These are phyloP conservation scores for Adansonia rubrostipa DNA, from an alignment of 441 rosid species.

Conservation along the genomic window DNA sequence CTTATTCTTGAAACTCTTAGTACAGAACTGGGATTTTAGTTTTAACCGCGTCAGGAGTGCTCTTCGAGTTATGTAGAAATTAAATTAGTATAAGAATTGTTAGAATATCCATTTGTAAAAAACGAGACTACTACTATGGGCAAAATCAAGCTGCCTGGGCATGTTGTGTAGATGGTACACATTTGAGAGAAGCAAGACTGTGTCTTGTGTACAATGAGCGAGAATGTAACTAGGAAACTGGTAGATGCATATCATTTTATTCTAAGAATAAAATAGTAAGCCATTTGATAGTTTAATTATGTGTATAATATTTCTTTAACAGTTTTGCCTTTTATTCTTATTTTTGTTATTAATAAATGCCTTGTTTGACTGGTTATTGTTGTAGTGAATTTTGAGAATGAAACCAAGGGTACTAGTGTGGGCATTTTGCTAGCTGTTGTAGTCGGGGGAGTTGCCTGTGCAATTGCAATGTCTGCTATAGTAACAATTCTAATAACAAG, in stretches of 20 bases:
- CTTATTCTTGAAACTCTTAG: conserved; percentile 4
- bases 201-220: not conserved
- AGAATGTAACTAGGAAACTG: not conserved
- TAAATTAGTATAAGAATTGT: not conserved
- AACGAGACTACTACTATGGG: not conserved
- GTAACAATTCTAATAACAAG: conserved; percentile 52
- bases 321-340: not conserved
- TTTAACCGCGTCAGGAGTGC: not conserved
- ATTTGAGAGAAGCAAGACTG: not conserved
- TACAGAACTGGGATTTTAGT: not conserved
- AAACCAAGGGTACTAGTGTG: conserved; percentile 47
- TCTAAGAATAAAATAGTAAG: not conserved
- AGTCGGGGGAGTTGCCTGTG: conserved; percentile 55
- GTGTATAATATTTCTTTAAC: not conserved
- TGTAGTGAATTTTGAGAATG: conserved; percentile 47
- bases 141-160: conserved; percentile 1
- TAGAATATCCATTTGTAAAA: conserved; percentile 8
- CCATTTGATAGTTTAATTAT: conserved; percentile 13
- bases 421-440: conserved; percentile 67
- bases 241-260: not conserved
- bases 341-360: conserved; percentile 12
- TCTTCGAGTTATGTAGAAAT: conserved; percentile 8
- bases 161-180: not conserved
- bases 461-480: conserved; percentile 48
- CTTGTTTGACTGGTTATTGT: conserved; percentile 27